Evolutionary conservation across 1,139 yeast genomes (phyloP).

Genomic region (Petasospora fabianii): DNA sequence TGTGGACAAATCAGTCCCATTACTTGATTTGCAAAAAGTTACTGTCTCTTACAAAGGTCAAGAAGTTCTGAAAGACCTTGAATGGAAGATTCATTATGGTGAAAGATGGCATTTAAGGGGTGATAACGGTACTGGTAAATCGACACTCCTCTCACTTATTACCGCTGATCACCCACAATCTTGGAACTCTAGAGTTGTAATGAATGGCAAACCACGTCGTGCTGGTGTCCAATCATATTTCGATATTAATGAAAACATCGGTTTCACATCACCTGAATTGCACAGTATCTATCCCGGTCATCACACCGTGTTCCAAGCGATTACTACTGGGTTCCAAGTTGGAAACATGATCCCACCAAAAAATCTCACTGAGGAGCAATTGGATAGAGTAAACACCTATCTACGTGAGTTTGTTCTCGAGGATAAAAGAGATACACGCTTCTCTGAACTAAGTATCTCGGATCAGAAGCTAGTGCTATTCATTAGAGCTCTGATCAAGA

Average conservation of each 20-base stretch:
- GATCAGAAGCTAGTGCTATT: conserved; percentile 79
- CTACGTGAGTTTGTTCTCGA: conserved; percentile 34
- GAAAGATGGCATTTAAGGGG: conserved; percentile 90
- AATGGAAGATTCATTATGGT: conserved; percentile 66
- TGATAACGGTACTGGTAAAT: conserved; percentile 89
- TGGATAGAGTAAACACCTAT: conserved; percentile 32
- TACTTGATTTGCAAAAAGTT: conserved; percentile 59
- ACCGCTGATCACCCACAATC: conserved; percentile 98
- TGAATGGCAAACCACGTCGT: conserved; percentile 64
- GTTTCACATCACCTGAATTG: conserved; percentile 87
- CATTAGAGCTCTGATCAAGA: conserved; percentile 68
- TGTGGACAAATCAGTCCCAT: conserved; percentile 22
- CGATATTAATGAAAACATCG: conserved; percentile 74
- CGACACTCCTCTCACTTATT: conserved; percentile 75
- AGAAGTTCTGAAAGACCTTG: conserved; percentile 54
- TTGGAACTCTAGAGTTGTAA: conserved; percentile 69
- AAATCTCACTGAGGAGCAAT: conserved; percentile 35
- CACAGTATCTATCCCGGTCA: conserved; percentile 72
- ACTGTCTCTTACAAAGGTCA: conserved; percentile 64
- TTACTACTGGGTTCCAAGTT: conserved; percentile 71
- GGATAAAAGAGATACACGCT: conserved; percentile 33
- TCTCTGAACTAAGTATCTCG: conserved; percentile 58
- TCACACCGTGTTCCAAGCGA: conserved; percentile 51
- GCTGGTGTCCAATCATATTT: conserved; percentile 78
- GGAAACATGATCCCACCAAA: conserved; percentile 48